Conservation (phyloP, 192 early-diverging fungal species). For the Podila clonocystis region DNA sequence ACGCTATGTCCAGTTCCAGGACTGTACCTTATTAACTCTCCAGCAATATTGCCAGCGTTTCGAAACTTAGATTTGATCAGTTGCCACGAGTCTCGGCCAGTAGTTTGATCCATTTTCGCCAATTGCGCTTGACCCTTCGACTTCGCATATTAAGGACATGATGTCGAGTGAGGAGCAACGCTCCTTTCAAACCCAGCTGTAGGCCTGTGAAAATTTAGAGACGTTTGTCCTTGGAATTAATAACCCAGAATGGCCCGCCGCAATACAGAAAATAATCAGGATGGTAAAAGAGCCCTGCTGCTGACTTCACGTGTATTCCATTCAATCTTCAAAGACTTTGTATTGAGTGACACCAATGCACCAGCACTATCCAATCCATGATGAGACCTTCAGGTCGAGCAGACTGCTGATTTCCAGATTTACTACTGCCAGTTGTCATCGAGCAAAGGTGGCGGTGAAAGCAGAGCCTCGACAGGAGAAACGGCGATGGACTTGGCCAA, state of each 20-base stretch:
- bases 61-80: conserved; percentile 16
- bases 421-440: conserved; percentile 16
- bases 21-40: conserved; percentile 8
- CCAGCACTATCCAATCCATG: not conserved
- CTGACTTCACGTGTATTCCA: no score
- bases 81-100: conserved; percentile 22
- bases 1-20: conserved; percentile 25
- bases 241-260: conserved; percentile 13
- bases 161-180: not conserved
- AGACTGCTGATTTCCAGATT: conserved; percentile 5
- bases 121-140: not conserved
- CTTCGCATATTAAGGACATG: conserved; percentile 12
- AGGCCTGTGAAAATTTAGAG: conserved; percentile 16
- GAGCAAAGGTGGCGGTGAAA: no score
- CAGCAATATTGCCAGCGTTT: conserved; percentile 10
- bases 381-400: conserved; percentile 9
- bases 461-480: not conserved
- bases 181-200: conserved; percentile 3
- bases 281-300: no score
- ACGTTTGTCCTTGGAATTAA: conserved; percentile 27
- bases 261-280: no score
- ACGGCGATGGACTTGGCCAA: not conserved
- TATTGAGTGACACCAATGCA: no score
- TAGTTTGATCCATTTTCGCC: conserved; percentile 1
- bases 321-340: no score